Evolutionary conservation across 139 green algal species (phyloP).

Genomic region (Zygnema cylindricum): DNA sequence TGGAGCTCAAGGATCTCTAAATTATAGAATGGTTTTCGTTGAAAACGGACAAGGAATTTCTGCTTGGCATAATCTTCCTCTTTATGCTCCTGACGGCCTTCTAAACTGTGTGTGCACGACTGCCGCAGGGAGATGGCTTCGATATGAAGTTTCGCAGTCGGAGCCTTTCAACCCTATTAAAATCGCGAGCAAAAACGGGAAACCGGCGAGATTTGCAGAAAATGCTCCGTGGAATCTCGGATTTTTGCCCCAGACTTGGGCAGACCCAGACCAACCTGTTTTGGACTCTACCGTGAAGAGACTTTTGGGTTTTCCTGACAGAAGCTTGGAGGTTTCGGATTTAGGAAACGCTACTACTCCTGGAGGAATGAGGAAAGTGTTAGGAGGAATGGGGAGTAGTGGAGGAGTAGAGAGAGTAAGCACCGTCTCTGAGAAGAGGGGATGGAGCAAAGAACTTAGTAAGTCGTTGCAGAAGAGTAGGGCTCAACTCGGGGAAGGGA

Average conservation of each 20-base stretch:
- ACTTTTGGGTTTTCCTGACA: too few species aligned
- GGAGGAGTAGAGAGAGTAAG: too few species aligned
- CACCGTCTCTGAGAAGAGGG: too few species aligned
- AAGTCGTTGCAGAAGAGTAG: neutral
- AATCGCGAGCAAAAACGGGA: neutral
- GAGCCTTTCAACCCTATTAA: slow-evolving; percentile 29
- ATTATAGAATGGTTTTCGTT: slow-evolving; percentile 6
- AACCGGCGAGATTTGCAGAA: slow-evolving; percentile 21
- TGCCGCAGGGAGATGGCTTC: slow-evolving; percentile 3
- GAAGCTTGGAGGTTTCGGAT: too few species aligned
- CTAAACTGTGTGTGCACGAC: slow-evolving; percentile 36
- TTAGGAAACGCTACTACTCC: too few species aligned
- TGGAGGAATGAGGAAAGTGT: neutral
- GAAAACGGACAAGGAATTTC: slow-evolving; percentile 8
- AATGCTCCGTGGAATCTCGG: slow-evolving; percentile 33
- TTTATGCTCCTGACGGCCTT: neutral
- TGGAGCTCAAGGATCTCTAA: slow-evolving; percentile 1
- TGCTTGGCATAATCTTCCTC: slow-evolving; percentile 29
- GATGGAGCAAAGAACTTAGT: too few species aligned
- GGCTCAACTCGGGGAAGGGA: neutral
- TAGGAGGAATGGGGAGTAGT: neutral
- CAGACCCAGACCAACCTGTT: too few species aligned
- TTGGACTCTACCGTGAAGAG: too few species aligned
- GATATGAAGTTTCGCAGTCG: slow-evolving; percentile 10
- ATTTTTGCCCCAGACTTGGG: slow-evolving; percentile 42